phyloP scores from a whole-genome alignment of 2,329 filamentous ascomycete species.

The Knufia petricola region DNA sequence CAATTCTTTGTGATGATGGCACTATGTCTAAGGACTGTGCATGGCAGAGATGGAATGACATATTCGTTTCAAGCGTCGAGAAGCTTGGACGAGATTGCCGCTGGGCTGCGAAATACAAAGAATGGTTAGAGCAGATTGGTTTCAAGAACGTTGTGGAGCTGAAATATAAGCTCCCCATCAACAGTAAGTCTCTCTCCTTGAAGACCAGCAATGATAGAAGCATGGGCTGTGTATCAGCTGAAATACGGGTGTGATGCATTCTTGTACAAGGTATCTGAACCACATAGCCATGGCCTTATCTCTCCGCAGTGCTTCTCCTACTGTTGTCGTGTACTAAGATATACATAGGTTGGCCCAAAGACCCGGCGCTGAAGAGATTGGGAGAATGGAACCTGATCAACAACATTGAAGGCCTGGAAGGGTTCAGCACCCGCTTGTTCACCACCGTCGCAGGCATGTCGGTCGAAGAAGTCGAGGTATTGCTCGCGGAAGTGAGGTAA shows the following conservation, averaged over 20 bases:
- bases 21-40: conserved; percentile 25
- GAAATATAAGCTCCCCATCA: too few species aligned
- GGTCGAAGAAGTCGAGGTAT: conserved; percentile 30
- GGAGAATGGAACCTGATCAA: conserved; percentile 34
- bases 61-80: too few species aligned
- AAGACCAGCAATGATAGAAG: too few species aligned
- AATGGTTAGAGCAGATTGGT: conserved; percentile 39
- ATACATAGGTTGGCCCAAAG: conserved; percentile 46
- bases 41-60: conserved; percentile 24
- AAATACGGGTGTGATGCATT: too few species aligned
- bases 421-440: conserved; percentile 31
- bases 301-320: conserved; percentile 17
- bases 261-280: conserved; percentile 27
- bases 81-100: conserved; percentile 30
- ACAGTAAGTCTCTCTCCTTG: too few species aligned
- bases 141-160: conserved; percentile 44
- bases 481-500: conserved; percentile 30
- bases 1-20: conserved; percentile 14
- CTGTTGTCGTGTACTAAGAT: too few species aligned
- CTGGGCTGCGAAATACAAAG: conserved; percentile 10
- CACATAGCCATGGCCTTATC: not conserved
- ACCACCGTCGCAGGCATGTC: conserved; percentile 32
- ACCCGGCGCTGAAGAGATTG: conserved; percentile 43
- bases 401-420: conserved; percentile 29
- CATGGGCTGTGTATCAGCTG: too few species aligned